Evolutionary conservation across 805 yeast genomes (phyloP).

Genomic region (Lipomyces oligophaga): DNA sequence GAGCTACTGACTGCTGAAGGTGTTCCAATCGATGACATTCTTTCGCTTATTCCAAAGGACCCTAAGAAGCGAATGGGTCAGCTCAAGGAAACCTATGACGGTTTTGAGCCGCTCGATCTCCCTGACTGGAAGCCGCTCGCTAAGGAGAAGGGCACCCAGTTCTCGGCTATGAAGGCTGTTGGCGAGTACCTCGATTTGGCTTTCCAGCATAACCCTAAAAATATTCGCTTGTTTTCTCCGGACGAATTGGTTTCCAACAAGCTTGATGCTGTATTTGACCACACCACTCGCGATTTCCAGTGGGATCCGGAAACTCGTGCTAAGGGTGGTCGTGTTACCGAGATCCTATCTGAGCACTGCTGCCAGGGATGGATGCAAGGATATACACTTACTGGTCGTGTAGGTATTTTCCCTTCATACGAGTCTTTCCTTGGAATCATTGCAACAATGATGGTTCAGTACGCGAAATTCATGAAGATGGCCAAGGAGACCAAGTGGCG

Average conservation of each 20-base stretch:
- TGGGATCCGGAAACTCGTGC: constrained; percentile 21
- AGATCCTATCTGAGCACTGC: constrained; percentile 28
- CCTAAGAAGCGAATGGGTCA: constrained; percentile 27
- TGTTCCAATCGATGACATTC: constrained; percentile 20
- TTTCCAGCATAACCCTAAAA: constrained; percentile 20
- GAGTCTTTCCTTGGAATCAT: constrained; percentile 29
- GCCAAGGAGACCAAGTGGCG: constrained; percentile 28
- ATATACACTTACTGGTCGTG: constrained; percentile 29
- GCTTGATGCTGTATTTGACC: constrained; percentile 28
- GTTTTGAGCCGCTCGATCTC: constrained; percentile 19
- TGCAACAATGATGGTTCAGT: constrained; percentile 29
- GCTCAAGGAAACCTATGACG: constrained; percentile 25
- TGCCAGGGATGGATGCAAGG: constrained; percentile 32
- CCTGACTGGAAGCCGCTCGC: constrained; percentile 29
- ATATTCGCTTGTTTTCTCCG: constrained; percentile 28
- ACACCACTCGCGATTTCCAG: constrained; percentile 24
- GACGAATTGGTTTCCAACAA: constrained; percentile 30
- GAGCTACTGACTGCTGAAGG: constrained; percentile 24
- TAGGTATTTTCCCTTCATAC: constrained; percentile 29
- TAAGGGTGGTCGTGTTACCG: constrained; percentile 29
- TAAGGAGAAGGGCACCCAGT: constrained; percentile 21
- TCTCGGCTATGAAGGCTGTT: constrained; percentile 23
- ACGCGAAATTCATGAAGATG: constrained; percentile 30
- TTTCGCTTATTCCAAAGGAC: constrained; percentile 16
- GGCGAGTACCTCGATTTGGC: constrained; percentile 25